These are phyloP conservation scores for Nemania sp. DNA, from an alignment of 2,329 filamentous ascomycete genomes.

Conservation along the genomic window DNA sequence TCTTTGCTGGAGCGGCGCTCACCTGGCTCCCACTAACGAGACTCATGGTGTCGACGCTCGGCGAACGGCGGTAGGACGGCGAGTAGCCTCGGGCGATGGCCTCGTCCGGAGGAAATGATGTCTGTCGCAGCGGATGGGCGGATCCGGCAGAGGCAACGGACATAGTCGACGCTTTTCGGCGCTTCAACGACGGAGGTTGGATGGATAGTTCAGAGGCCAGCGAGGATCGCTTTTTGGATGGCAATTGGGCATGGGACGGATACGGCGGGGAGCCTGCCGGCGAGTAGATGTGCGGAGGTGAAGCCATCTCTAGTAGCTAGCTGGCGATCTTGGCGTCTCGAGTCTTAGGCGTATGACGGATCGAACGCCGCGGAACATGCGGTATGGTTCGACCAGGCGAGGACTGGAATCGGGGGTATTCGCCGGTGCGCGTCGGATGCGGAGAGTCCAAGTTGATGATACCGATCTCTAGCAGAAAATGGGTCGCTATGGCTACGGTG, in stretches of 20 bases:
- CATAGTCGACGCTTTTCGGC: constrained; percentile 71
- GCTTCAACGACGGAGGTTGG: constrained; percentile 59
- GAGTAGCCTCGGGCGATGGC: constrained; percentile 46
- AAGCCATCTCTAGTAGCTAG: constrained; percentile 52
- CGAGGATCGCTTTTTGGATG: constrained; percentile 66
- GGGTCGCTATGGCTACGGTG: too few relatives aligned
- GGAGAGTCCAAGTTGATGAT: too few relatives aligned
- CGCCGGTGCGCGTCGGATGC: too few relatives aligned
- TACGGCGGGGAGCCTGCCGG: constrained; percentile 61
- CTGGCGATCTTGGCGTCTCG: background rate
- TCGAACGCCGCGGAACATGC: too few relatives aligned
- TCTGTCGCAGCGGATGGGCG: constrained; percentile 75
- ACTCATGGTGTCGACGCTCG: constrained; percentile 65
- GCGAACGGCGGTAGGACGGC: constrained; percentile 63
- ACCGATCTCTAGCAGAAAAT: too few relatives aligned
- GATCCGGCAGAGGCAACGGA: constrained; percentile 57
- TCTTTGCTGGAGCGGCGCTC: constrained; percentile 54
- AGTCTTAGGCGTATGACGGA: background rate
- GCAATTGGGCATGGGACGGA: constrained; percentile 55
- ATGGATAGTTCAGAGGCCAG: constrained; percentile 58
- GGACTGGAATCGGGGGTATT: too few relatives aligned
- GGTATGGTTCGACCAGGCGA: too few relatives aligned
- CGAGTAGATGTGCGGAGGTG: constrained; percentile 57
- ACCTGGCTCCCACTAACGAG: constrained; percentile 65
- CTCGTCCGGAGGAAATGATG: constrained; percentile 75